Evolutionary conservation across 352 stramenopile species (phyloP).

Genomic region (Phytophthora syringae): DNA sequence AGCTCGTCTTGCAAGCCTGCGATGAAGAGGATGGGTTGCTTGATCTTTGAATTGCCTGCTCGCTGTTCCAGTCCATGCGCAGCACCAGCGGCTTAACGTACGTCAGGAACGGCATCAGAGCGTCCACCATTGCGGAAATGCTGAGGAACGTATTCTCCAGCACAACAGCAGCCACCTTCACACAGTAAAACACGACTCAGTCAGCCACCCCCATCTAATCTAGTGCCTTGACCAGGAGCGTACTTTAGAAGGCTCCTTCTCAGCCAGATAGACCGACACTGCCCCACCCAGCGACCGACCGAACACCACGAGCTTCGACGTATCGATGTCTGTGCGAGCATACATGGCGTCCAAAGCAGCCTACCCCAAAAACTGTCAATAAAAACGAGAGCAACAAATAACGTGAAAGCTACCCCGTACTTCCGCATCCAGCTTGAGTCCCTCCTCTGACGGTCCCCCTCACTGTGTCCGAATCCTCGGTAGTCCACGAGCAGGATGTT

Average conservation of each 20-base stretch:
- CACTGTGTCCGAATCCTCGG: constrained; percentile 92
- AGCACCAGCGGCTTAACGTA: constrained; percentile 92
- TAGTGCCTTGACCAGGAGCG: neutral
- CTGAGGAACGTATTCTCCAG: constrained; percentile 96
- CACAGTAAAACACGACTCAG: constrained; percentile 5
- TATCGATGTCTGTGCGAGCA: constrained; percentile 82
- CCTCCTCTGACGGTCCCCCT: constrained; percentile 86
- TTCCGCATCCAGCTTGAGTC: constrained; percentile 93
- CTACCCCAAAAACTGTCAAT: constrained; percentile 39
- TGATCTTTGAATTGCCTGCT: constrained; percentile 61
- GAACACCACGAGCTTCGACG: constrained; percentile 91
- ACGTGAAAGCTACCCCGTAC: constrained; percentile 20
- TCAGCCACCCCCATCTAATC: no score
- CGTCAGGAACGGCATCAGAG: constrained; percentile 91
- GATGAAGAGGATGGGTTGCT: constrained; percentile 92
- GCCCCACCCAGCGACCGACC: constrained; percentile 92
- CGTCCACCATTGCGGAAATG: constrained; percentile 94
- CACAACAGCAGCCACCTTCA: constrained; percentile 88
- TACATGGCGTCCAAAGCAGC: constrained; percentile 85
- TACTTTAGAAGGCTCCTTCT: constrained; percentile 75
- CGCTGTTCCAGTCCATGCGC: constrained; percentile 92
- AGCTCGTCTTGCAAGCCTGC: constrained; percentile 91
- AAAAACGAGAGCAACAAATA: no score
- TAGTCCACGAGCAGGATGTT: constrained; percentile 96
- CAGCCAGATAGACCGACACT: constrained; percentile 91